Percentiles rank a stretch among this genome's conserved stretches.
phyloP scores from a whole-genome alignment of 2,329 filamentous ascomycete genomes.

The Cercospora janseana region DNA sequence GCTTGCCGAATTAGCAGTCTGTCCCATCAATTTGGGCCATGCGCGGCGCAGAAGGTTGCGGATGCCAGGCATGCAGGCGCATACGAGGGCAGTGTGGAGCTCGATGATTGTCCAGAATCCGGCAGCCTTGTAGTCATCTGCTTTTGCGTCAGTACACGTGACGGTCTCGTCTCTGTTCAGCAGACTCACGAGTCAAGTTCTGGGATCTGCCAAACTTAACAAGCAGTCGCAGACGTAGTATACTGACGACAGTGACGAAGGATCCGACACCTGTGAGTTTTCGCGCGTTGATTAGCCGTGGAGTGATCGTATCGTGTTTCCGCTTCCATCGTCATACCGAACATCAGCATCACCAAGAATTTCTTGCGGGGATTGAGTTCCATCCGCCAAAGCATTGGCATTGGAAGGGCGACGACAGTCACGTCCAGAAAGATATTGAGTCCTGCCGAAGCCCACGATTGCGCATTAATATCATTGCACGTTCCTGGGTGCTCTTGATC shows the following conservation, averaged over 20 bases:
- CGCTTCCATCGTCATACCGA: background rate
- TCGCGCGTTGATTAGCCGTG: background rate
- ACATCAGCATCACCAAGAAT: conserved; percentile 16
- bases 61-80: conserved; percentile 26
- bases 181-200: conserved; percentile 18
- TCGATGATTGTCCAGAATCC: conserved; percentile 25
- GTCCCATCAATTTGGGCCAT: conserved; percentile 20
- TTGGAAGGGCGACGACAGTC: conserved; percentile 5
- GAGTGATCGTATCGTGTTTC: background rate
- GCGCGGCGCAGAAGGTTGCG: conserved; percentile 22
- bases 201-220: conserved; percentile 20
- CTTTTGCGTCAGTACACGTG: background rate
- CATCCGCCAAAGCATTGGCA: conserved; percentile 14
- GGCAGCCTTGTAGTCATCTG: conserved; percentile 24
- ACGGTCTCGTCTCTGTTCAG: no score
- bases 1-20: background rate
- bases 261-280: conserved; percentile 17
- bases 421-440: conserved; percentile 14
- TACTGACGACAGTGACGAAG: conserved; percentile 25
- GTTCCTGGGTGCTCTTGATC: background rate
- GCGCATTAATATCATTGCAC: conserved; percentile 23
- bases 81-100: conserved; percentile 21
- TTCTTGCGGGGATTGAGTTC: conserved; percentile 16
- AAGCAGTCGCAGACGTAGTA: conserved; percentile 20
- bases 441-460: conserved; percentile 16